Conservation (phyloP, 495 filamentous ascomycete species). For the Neurospora tetraspora region DNA sequence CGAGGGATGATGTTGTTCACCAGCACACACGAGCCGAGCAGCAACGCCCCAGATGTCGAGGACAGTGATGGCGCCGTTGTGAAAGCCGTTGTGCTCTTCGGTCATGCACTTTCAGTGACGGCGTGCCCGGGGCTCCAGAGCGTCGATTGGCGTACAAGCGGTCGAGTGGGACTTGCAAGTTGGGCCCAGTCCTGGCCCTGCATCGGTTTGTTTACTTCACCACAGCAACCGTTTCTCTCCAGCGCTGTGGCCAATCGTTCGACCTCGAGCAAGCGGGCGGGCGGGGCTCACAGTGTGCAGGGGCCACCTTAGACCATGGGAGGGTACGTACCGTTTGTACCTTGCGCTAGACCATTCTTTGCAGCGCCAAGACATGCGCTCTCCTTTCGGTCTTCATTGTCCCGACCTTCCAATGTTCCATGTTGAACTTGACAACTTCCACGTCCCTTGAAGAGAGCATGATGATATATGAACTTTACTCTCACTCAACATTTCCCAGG, state of each 20-base stretch:
- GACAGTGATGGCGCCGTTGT: constrained; percentile 18
- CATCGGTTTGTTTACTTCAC: constrained; percentile 16
- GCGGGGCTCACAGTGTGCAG: neutral
- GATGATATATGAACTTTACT: neutral
- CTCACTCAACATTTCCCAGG: neutral
- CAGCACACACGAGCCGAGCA: constrained; percentile 23
- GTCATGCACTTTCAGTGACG: constrained; percentile 12
- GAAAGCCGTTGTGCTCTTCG: constrained; percentile 10
- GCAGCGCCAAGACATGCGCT: neutral
- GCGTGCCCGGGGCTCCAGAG: neutral
- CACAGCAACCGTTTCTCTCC: constrained; percentile 15
- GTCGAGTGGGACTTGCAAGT: constrained; percentile 3
- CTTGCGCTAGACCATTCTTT: neutral
- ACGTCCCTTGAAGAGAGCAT: neutral
- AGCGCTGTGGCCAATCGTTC: neutral
- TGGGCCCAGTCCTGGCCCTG: neutral
- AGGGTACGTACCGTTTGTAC: neutral
- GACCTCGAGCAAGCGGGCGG: neutral
- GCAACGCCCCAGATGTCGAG: constrained; percentile 19
- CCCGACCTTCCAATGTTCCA: neutral
- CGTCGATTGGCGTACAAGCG: constrained; percentile 20
- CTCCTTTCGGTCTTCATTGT: neutral
- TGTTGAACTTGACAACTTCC: neutral
- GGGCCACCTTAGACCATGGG: neutral
- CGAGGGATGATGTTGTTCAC: constrained; percentile 19